Evolutionary conservation across 441 rosid species (phyloP).

Genomic region (Dalechampia spathulata): DNA sequence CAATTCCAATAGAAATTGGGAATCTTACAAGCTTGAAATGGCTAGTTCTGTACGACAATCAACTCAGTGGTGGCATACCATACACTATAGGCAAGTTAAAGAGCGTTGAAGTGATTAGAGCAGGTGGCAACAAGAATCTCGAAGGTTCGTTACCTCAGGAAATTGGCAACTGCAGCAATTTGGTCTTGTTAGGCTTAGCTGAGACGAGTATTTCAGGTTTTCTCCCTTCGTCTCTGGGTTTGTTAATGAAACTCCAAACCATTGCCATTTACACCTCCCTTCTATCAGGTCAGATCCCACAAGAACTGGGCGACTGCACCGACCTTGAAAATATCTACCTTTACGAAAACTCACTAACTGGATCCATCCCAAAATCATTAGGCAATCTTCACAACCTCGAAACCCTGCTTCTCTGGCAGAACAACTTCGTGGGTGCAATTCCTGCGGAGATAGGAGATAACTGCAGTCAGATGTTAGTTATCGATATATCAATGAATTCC

Average conservation of each 20-base stretch:
- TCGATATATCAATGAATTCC: constrained; percentile 69
- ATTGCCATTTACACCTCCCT: constrained; percentile 71
- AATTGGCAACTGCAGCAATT: constrained; percentile 77
- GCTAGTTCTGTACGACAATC: constrained; percentile 50
- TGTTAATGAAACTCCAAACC: constrained; percentile 60
- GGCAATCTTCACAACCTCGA: constrained; percentile 51
- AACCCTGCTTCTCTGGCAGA: constrained; percentile 64
- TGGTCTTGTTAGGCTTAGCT: constrained; percentile 73
- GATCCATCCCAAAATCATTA: constrained; percentile 67
- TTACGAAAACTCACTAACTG: constrained; percentile 72
- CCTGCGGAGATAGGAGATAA: constrained; percentile 57
- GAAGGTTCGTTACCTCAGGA: constrained; percentile 78
- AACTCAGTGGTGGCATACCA: constrained; percentile 47
- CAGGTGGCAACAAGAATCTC: constrained; percentile 81
- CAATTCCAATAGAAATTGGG: constrained; percentile 42
- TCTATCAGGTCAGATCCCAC: constrained; percentile 67
- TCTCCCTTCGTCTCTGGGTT: constrained; percentile 61
- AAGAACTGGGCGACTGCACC: constrained; percentile 70
- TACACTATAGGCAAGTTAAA: constrained; percentile 43
- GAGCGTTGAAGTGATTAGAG: constrained; percentile 45
- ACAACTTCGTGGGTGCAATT: constrained; percentile 56
- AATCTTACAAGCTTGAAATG: constrained; percentile 40
- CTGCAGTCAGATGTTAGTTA: constrained; percentile 50
- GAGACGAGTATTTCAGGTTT: constrained; percentile 85
- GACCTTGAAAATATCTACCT: constrained; percentile 67